Conservation (phyloP, 164 flowering plant species). For the Stephania japonica region DNA sequence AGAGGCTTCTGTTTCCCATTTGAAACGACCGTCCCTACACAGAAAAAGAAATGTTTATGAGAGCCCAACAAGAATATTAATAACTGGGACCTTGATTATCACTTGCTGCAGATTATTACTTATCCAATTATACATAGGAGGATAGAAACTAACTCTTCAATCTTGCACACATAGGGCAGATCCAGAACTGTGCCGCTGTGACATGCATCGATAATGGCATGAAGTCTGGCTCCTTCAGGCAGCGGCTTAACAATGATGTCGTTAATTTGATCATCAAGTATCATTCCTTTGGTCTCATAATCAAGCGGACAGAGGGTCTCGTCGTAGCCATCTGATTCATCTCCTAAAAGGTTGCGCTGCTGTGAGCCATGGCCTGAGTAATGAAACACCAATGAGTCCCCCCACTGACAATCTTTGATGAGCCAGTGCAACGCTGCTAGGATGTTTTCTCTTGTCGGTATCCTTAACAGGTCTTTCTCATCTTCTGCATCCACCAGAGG, state of each 20-base stretch:
- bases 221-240: slow-evolving; percentile 66
- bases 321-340: slow-evolving; percentile 73
- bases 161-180: slow-evolving; percentile 54
- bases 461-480: slow-evolving; percentile 33
- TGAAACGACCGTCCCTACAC: slow-evolving; percentile 39
- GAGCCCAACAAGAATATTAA: background rate
- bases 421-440: slow-evolving; percentile 63
- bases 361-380: slow-evolving; percentile 79
- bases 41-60: background rate
- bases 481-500: slow-evolving; percentile 39
- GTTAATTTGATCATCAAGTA: slow-evolving; percentile 77
- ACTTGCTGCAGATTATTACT: too few relatives aligned
- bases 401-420: slow-evolving; percentile 43
- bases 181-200: slow-evolving; percentile 74
- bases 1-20: slow-evolving; percentile 51
- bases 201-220: slow-evolving; percentile 70
- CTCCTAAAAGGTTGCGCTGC: slow-evolving; percentile 30
- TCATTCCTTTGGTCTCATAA: slow-evolving; percentile 47
- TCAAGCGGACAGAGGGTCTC: slow-evolving; percentile 78
- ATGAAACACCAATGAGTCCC: slow-evolving; percentile 83
- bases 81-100: background rate
- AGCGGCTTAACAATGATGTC: slow-evolving; percentile 63
- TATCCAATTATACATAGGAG: too few relatives aligned
- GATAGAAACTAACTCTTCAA: slow-evolving; percentile 21
- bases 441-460: slow-evolving; percentile 67